Percentiles rank a stretch among this genome's conserved stretches.
These are phyloP conservation scores for Neurospora cerealis DNA, from an alignment of 495 filamentous ascomycete species.

Conservation along the genomic window DNA sequence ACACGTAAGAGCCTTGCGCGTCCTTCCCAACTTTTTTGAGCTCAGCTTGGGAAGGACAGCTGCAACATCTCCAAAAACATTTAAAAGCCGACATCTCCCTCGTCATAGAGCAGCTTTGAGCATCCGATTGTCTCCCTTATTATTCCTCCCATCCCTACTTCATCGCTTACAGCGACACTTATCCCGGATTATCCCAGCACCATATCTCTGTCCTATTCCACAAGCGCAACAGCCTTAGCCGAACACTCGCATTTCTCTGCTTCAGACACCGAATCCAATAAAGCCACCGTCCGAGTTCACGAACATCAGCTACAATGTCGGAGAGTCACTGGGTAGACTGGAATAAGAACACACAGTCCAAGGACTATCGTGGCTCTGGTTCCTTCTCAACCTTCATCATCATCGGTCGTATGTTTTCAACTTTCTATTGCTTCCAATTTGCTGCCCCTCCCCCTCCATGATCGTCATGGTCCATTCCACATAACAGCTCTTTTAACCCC, in stretches of 20 bases:
- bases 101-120: not conserved
- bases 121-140: not conserved
- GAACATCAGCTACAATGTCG: slow-evolving; percentile 12
- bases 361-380: slow-evolving; percentile 37
- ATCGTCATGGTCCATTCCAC: not conserved
- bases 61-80: not conserved
- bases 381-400: slow-evolving; percentile 92
- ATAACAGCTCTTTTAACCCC: not conserved
- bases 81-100: not conserved
- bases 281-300: not conserved
- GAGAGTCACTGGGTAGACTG: slow-evolving; percentile 34
- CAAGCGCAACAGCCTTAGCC: not conserved
- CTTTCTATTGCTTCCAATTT: not conserved
- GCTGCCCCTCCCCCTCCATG: not conserved
- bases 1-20: not conserved
- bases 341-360: slow-evolving; percentile 38
- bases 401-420: slow-evolving; percentile 65
- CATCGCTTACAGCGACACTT: not conserved
- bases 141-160: not conserved
- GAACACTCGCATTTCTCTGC: not conserved
- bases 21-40: not conserved
- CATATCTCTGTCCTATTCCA: not conserved
- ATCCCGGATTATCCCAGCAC: not conserved
- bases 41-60: not conserved
- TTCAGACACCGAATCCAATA: not conserved